Percentiles rank a stretch among this genome's conserved stretches.
phyloP scores from a whole-genome alignment of 345 rosid species.

The Populus nigra region DNA sequence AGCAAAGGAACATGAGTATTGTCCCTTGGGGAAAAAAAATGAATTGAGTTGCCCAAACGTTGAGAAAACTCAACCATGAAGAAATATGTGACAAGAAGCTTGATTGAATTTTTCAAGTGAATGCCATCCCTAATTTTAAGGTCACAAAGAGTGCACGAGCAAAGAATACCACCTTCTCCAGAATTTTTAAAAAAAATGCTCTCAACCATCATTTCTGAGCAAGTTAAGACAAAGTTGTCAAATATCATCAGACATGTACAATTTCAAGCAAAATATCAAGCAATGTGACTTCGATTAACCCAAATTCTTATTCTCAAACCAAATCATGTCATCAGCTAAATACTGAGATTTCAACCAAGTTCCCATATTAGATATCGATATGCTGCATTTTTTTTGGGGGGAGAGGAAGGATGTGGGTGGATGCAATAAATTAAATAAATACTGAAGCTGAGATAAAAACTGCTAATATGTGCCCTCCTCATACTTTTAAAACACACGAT shows the following conservation, averaged over 20 bases:
- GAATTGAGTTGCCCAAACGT: not conserved
- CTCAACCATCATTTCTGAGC: not conserved
- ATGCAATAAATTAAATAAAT: no score
- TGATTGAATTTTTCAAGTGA: not conserved
- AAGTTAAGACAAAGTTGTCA: not conserved
- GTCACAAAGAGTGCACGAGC: no score
- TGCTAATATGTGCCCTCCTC: not conserved
- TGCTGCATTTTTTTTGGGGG: no score
- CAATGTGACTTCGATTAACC: not conserved
- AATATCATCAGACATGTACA: not conserved
- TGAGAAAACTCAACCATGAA: slow-evolving; percentile 1
- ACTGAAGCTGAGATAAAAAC: not conserved
- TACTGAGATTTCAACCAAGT: no score
- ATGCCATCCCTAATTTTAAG: not conserved
- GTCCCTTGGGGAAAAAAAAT: not conserved
- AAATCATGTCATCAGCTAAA: not conserved
- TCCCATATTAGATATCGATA: no score
- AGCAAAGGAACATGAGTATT: slow-evolving; percentile 15
- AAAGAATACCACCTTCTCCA: no score
- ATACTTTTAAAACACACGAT: not conserved
- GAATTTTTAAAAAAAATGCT: no score
- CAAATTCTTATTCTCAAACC: not conserved
- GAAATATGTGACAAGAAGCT: slow-evolving; percentile 2
- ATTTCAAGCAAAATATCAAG: not conserved
- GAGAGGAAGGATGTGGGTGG: no score